Evolutionary conservation across 2,329 filamentous ascomycete species (phyloP).

Genomic region (Monosporascus sp.): DNA sequence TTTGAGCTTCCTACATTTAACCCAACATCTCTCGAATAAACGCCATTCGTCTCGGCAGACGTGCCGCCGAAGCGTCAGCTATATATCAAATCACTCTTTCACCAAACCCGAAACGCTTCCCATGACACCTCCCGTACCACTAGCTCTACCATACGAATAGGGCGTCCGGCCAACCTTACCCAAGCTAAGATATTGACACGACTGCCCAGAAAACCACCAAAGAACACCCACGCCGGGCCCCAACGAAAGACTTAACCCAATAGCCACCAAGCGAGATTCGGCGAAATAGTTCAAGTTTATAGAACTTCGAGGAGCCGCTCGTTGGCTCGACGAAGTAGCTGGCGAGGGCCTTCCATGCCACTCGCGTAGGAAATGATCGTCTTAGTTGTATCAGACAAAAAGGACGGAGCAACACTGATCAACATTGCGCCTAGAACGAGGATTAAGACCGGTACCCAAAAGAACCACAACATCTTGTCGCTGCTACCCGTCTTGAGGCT

Average conservation of each 20-base stretch:
- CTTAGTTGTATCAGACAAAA: background rate
- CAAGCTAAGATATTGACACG: background rate
- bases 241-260: background rate
- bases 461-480: constrained; percentile 62
- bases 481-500: constrained; percentile 59
- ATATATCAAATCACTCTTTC: too few species aligned
- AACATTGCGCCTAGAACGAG: background rate
- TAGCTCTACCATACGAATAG: too few species aligned
- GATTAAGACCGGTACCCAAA: constrained; percentile 51
- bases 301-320: background rate
- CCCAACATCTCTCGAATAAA: too few species aligned
- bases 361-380: background rate
- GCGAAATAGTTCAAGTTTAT: background rate
- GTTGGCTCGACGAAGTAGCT: background rate
- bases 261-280: background rate
- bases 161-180: background rate
- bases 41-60: too few species aligned
- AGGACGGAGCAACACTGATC: background rate
- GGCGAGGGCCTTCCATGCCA: background rate
- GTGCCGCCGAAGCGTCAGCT: too few species aligned
- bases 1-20: too few species aligned
- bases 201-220: background rate
- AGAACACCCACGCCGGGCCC: background rate
- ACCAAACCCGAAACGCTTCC: too few species aligned
- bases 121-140: too few species aligned